These are phyloP conservation scores for Teunomyces stri DNA, from an alignment of 805 yeast species.

Conservation along the genomic window DNA sequence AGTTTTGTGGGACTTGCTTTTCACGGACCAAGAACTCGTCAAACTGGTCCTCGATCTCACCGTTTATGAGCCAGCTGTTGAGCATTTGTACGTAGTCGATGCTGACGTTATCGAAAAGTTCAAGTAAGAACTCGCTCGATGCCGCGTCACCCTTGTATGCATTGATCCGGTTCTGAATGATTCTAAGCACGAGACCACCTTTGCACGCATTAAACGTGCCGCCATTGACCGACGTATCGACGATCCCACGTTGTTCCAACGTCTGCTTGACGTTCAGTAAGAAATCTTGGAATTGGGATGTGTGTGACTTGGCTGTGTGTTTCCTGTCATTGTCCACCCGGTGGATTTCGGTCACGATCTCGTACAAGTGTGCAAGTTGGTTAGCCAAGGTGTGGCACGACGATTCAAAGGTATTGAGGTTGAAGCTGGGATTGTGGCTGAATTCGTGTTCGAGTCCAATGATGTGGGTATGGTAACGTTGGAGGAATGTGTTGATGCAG, in stretches of 20 bases:
- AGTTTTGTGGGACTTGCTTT: conserved; percentile 26
- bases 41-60: conserved; percentile 72
- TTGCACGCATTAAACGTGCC: conserved; percentile 54
- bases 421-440: conserved; percentile 46
- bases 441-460: conserved; percentile 55
- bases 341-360: conserved; percentile 52
- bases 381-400: conserved; percentile 25
- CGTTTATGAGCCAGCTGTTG: conserved; percentile 75
- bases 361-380: conserved; percentile 54
- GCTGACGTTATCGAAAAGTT: conserved; percentile 58
- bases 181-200: conserved; percentile 72
- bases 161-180: conserved; percentile 58
- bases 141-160: conserved; percentile 63
- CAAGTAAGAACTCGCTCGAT: conserved; percentile 50
- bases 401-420: conserved; percentile 56
- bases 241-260: conserved; percentile 40
- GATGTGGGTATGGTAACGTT: conserved; percentile 26
- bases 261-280: conserved; percentile 41
- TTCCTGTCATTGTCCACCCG: conserved; percentile 41
- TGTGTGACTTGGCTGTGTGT: not conserved
- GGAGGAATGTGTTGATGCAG: conserved; percentile 40
- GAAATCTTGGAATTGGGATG: conserved; percentile 28
- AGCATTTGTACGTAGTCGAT: conserved; percentile 63
- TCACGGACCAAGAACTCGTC: conserved; percentile 77
- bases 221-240: conserved; percentile 52